Evolutionary conservation across 1,284 basidiomycete genomes (phyloP).

Genomic region (Naganishia sp.): DNA sequence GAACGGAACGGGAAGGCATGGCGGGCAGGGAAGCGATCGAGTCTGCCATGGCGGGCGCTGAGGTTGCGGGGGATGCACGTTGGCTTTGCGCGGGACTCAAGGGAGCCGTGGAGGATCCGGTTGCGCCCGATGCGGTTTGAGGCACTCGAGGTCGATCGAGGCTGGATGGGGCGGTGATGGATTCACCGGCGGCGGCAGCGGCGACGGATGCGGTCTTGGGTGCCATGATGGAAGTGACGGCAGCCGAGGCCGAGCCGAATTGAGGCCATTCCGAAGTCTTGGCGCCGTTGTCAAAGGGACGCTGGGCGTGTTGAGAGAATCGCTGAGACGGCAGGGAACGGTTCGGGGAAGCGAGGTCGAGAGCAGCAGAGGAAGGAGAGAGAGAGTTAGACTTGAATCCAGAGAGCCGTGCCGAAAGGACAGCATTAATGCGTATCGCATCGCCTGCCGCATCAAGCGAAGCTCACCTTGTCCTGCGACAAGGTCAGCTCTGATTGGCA

Average conservation of each 20-base stretch:
- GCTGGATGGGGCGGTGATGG: constrained; percentile 47
- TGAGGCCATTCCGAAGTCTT: constrained; percentile 92
- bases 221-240: constrained; percentile 58
- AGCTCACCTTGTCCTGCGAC: constrained; percentile 20
- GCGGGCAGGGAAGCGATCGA: constrained; percentile 52
- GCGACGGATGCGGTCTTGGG: constrained; percentile 63
- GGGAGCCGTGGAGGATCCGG: background rate
- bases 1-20: constrained; percentile 53
- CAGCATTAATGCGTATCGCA: constrained; percentile 48
- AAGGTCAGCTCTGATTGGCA: constrained; percentile 7
- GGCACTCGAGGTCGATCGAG: constrained; percentile 30
- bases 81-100: constrained; percentile 26
- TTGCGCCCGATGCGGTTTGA: constrained; percentile 4
- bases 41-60: constrained; percentile 47
- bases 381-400: constrained; percentile 50
- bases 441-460: background rate
- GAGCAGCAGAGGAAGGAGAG: constrained; percentile 84
- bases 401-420: constrained; percentile 10
- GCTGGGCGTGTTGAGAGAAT: constrained; percentile 59
- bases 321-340: constrained; percentile 66
- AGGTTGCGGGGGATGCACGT: constrained; percentile 33
- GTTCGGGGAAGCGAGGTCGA: constrained; percentile 86
- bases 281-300: constrained; percentile 61
- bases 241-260: constrained; percentile 67
- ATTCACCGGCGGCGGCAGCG: constrained; percentile 60